Evolutionary conservation across 306 rosid species (phyloP).

Genomic region (Begonia loranthoides): DNA sequence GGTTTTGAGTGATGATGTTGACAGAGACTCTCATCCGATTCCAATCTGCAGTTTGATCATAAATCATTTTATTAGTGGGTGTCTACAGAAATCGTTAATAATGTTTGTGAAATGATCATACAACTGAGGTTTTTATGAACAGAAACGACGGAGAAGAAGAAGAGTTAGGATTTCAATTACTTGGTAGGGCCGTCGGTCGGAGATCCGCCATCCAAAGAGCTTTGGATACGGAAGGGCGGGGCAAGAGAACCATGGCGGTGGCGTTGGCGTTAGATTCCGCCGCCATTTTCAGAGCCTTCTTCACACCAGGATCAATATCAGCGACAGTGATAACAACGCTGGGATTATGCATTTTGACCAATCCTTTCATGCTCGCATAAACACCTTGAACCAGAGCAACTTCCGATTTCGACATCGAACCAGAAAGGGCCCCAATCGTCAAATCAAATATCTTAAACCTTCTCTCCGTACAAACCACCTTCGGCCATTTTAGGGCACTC

Average conservation of each 20-base stretch:
- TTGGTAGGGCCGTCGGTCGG: slow-evolving; percentile 64
- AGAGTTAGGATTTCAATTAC: slow-evolving; percentile 26
- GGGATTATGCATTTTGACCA: slow-evolving; percentile 79
- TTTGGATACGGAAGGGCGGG: slow-evolving; percentile 45
- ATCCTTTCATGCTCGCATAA: slow-evolving; percentile 84
- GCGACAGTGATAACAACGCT: slow-evolving; percentile 67
- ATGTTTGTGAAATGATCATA: too few relatives aligned
- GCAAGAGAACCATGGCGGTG: slow-evolving; percentile 61
- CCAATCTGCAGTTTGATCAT: slow-evolving; percentile 52
- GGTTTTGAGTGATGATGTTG: slow-evolving; percentile 80
- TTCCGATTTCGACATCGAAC: slow-evolving; percentile 51
- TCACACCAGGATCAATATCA: slow-evolving; percentile 55
- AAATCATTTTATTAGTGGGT: not conserved
- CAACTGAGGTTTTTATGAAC: not conserved
- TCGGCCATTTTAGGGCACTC: slow-evolving; percentile 63
- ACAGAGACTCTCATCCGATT: slow-evolving; percentile 61
- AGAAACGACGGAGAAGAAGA: not conserved
- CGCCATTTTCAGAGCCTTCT: slow-evolving; percentile 82
- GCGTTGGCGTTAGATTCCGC: slow-evolving; percentile 39
- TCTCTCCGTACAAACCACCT: slow-evolving; percentile 61
- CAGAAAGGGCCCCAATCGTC: slow-evolving; percentile 53
- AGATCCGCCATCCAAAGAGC: slow-evolving; percentile 99
- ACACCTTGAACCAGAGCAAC: slow-evolving; percentile 67
- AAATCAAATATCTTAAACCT: slow-evolving; percentile 81
- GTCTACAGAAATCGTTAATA: too few relatives aligned